A percentile compares a stretch with the other conserved stretches of the same genome.
Evolutionary conservation across 106 monocot genomes (phyloP).

Genomic region (Phalaenopsis aphrodite): DNA sequence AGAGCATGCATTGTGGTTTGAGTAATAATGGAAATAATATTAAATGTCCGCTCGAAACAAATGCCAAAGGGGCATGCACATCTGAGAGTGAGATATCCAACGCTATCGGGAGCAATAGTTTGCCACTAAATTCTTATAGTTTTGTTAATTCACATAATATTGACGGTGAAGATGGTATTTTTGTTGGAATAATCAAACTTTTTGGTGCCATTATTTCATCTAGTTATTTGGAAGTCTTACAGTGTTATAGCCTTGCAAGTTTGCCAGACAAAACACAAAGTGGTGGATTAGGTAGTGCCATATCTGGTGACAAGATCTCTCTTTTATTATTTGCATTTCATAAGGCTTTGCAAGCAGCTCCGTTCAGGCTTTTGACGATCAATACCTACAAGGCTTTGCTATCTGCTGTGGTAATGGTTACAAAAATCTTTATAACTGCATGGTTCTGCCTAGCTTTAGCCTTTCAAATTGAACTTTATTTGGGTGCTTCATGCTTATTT

Average conservation of each 20-base stretch:
- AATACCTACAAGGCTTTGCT: constrained; percentile 83
- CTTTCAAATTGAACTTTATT: neutral
- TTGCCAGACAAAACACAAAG: constrained; percentile 19
- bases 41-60: constrained; percentile 11
- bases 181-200: constrained; percentile 83
- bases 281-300: constrained; percentile 34
- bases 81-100: constrained; percentile 47
- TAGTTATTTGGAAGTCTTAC: constrained; percentile 54
- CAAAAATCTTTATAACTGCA: neutral
- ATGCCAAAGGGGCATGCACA: constrained; percentile 38
- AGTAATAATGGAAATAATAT: constrained; percentile 6
- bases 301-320: constrained; percentile 73
- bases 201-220: constrained; percentile 84
- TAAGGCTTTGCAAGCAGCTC: constrained; percentile 77
- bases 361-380: constrained; percentile 73
- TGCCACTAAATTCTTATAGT: constrained; percentile 73
- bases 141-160: constrained; percentile 70
- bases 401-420: constrained; percentile 63
- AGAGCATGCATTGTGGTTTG: constrained; percentile 14
- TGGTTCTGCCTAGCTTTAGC: neutral
- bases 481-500: constrained; percentile 1
- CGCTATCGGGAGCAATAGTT: constrained; percentile 57
- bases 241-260: constrained; percentile 25
- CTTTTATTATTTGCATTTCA: constrained; percentile 81
- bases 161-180: constrained; percentile 81